Evolutionary conservation across 495 filamentous ascomycete genomes (phyloP), one percentile per base, ranked within the genome.

Genomic region (Penicillium cataractarum): DNA sequence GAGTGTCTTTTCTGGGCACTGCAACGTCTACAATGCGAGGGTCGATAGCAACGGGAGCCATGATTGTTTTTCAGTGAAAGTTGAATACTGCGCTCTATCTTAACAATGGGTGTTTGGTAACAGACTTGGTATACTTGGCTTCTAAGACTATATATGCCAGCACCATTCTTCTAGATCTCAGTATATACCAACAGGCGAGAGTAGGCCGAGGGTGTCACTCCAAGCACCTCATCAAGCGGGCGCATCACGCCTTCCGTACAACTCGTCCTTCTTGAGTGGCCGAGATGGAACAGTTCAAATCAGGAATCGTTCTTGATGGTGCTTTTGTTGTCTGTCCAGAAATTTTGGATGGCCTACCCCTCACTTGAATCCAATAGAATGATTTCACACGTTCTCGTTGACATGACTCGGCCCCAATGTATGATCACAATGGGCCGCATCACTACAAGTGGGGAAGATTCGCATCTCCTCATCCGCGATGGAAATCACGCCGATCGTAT

Each of bases 1-100:
- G 79, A 0, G 78, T 86, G 59, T 90, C 85, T 70, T 89, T 91
- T 55, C 76, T 82, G 13, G 83, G 89, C 44, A 80, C 69, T 6
- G 80, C 82, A 13, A 85, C 81, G 65, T 90, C 86, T 52, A 80
- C 76, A 48, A 90, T 89, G 44, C 80, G 74, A 4, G 85, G 74
- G 58, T 83, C 76, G 63, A 89, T 89, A 15, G 87, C 79, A 56
- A 74, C 74, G 27, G 77, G 78, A 17, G 76, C 75, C 76, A 80
- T 80, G 33, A 17, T 73, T 61, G 7, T 49, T 12, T 22, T 46
- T 0, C 4, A 21, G 8, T 19, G 13, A 6, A 40, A 21, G 9
- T 17, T 19, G 2, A 40, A 32, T 49, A 27, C 55, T n/a, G 8
- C 13, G 19, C 17, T 62, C 19, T 27, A 29, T 17, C 46, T 29